A percentile compares a stretch with the other conserved stretches of the same genome.
These are phyloP conservation scores for Botryotinia globosa DNA, from an alignment of 2,329 filamentous ascomycete species.

Conservation along the genomic window DNA sequence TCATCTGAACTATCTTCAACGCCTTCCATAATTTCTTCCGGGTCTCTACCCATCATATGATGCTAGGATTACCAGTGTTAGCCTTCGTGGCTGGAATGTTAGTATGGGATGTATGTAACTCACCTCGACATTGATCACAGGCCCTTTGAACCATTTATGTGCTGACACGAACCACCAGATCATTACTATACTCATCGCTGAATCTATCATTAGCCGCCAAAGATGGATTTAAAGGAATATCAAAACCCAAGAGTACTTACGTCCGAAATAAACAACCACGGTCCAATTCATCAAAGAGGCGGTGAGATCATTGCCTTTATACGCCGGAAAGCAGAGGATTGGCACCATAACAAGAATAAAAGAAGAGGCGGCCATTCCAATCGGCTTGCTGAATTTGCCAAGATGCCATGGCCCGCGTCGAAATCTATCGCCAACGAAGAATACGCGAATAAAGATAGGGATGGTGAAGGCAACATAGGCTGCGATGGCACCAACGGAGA, in stretches of 20 bases:
- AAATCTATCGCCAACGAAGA: conserved; percentile 60
- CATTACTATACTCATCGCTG: conserved; percentile 49
- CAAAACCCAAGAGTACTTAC: conserved; percentile 26
- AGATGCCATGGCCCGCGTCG: conserved; percentile 64
- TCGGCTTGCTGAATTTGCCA: conserved; percentile 54
- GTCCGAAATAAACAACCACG: conserved; percentile 56
- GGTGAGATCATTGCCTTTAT: conserved; percentile 52
- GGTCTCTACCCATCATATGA: conserved; percentile 35
- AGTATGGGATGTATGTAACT: conserved; percentile 15
- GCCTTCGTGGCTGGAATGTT: conserved; percentile 17
- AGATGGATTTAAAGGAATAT: neutral
- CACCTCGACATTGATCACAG: conserved; percentile 58
- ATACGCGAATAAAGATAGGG: conserved; percentile 55
- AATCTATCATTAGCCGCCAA: conserved; percentile 22
- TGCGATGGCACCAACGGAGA: conserved; percentile 64
- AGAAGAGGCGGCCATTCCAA: conserved; percentile 52
- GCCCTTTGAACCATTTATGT: conserved; percentile 64
- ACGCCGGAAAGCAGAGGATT: conserved; percentile 60
- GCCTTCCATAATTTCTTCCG: conserved; percentile 29
- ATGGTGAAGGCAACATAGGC: conserved; percentile 59
- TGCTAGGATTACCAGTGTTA: conserved; percentile 29
- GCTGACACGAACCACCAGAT: conserved; percentile 61
- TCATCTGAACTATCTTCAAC: conserved; percentile 30
- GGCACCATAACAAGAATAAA: conserved; percentile 66
- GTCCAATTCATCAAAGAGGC: conserved; percentile 62